Conservation (phyloP, 345 rosid species). For the Clarkia xantiana region DNA sequence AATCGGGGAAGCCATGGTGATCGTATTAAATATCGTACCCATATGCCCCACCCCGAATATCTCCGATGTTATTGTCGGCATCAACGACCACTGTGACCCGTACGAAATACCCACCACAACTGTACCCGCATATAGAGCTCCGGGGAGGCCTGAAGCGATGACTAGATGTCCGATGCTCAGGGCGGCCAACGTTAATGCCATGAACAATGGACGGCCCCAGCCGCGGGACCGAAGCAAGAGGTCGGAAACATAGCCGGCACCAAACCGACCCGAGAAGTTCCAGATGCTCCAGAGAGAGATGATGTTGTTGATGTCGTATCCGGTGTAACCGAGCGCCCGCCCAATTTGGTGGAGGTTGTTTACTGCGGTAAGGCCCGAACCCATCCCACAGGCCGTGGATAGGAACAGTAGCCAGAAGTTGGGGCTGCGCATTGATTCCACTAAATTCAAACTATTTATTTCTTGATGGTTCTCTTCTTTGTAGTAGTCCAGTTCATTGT, state of each 20-base stretch:
- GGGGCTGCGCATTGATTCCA: conserved; percentile 21
- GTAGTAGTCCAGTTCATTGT: conserved; percentile 5
- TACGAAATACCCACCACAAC: conserved; percentile 37
- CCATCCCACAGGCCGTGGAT: conserved; percentile 44
- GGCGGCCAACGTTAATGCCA: conserved; percentile 29
- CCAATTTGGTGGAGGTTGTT: conserved; percentile 47
- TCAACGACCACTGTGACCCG: conserved; percentile 45
- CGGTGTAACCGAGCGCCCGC: conserved; percentile 32
- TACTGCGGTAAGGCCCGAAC: conserved; percentile 38
- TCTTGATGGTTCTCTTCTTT: conserved; percentile 5
- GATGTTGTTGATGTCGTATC: conserved; percentile 17
- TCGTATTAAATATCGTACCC: conserved; percentile 40
- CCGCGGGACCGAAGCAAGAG: conserved; percentile 20
- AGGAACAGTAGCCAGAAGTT: conserved; percentile 38
- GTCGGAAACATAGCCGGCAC: conserved; percentile 34
- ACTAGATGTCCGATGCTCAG: conserved; percentile 29
- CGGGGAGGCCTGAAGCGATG: conserved; percentile 35
- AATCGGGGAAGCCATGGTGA: conserved; percentile 35
- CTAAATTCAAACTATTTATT: conserved; percentile 13
- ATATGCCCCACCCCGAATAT: conserved; percentile 31
- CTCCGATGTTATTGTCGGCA: conserved; percentile 39
- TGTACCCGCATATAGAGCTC: conserved; percentile 26
- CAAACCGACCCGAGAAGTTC: conserved; percentile 37
- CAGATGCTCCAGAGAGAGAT: conserved; percentile 38
- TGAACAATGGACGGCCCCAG: conserved; percentile 39